Percentiles rank a stretch among this genome's conserved stretches.
Conservation (phyloP, 306 rosid species). For the Prunus davidiana region DNA sequence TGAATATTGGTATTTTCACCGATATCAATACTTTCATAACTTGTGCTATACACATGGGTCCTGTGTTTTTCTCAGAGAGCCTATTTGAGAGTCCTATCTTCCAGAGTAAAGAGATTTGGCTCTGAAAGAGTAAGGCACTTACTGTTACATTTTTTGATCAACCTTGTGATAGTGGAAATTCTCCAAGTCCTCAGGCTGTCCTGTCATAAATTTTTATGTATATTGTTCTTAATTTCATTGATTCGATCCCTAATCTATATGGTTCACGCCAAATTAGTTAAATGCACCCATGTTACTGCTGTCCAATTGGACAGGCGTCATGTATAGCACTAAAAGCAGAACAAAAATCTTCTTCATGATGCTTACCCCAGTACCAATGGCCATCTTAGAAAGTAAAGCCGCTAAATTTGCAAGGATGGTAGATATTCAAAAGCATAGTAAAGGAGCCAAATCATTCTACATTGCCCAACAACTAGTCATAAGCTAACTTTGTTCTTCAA, state of each 20-base stretch:
- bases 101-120: background rate
- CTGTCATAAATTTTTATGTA: background rate
- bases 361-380: background rate
- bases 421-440: background rate
- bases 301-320: background rate
- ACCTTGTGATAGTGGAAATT: background rate
- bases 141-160: background rate
- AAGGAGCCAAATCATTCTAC: background rate
- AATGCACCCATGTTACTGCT: background rate
- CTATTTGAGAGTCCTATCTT: background rate
- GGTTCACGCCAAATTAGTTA: background rate
- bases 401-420: background rate
- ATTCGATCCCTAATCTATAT: background rate
- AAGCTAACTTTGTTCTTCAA: background rate
- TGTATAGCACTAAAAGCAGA: background rate
- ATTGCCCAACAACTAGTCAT: conserved; percentile 7
- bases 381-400: background rate
- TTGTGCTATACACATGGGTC: background rate
- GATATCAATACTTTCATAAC: background rate
- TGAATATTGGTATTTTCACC: background rate
- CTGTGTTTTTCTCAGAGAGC: background rate
- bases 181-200: background rate
- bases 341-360: conserved; percentile 4
- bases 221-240: background rate
- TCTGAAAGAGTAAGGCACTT: background rate